Evolutionary conservation across 495 filamentous ascomycete species (phyloP), one percentile per base, ranked within the genome.

Genomic region (Darksidea phi): DNA sequence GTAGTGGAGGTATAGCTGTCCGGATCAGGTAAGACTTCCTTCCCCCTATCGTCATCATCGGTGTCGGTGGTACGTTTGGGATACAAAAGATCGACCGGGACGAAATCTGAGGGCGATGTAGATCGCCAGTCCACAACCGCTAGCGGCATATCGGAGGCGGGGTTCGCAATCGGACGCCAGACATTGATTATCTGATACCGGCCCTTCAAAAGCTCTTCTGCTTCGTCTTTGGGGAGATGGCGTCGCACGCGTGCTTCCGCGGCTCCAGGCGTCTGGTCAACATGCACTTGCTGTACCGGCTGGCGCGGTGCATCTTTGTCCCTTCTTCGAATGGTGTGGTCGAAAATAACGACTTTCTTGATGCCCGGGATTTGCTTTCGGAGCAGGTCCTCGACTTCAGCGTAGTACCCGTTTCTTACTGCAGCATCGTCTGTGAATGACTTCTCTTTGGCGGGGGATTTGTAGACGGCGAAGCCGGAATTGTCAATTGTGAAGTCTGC

Each of bases 111-210:
- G 0, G 71, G 71, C n/a, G 17, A 12, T 3, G 73, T 75, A 5
- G 64, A 64, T 0, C 73, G 70, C 73, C 73, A 75, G 47, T 75
- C 73, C 7, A 75, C 57, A 1, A 75, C 71, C 0, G 71, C 73
- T 20, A 75, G 69, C 3, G 73, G 73, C 54, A 69, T 69, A 49
- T 75, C 73, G 4, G 66, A 62, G 0, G 73, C 73, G 11, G 70
- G 60, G 46, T 72, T 79, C 59, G 80, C 80, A 64, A 90, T 88
- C 0, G 88, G 87, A 0, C 87, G 83, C 88, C 87, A 90, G 57
- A 89, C 86, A 63, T 90, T 90, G 75, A 91, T 88, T 70, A 90
- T 87, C 69, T 90, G 86, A 67, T 83, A 86, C 7, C 87, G 80
- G 21, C 81, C 81, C 64, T 84, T 78, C 6, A 87, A 71, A 0